These are phyloP conservation scores for Phytophthora podocarpi DNA, from an alignment of 352 stramenopile genomes.

Conservation along the genomic window DNA sequence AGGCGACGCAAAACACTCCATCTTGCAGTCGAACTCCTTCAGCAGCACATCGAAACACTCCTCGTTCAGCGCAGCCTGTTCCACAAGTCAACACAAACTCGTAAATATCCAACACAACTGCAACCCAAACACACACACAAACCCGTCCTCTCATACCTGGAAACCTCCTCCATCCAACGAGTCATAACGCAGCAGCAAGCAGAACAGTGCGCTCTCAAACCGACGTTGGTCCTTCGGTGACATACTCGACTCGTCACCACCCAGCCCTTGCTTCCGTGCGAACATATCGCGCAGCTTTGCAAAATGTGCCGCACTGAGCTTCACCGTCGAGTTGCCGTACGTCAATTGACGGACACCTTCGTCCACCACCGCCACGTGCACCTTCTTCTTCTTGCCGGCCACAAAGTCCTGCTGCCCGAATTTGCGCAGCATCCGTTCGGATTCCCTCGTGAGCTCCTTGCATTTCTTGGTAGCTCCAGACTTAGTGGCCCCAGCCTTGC, in stretches of 20 bases:
- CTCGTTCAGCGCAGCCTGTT: slow-evolving; percentile 84
- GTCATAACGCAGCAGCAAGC: slow-evolving; percentile 92
- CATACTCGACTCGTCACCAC: slow-evolving; percentile 19
- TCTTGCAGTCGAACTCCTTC: slow-evolving; percentile 89
- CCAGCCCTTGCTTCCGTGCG: slow-evolving; percentile 44
- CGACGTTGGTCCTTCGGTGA: slow-evolving; percentile 32
- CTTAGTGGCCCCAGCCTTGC: slow-evolving; percentile 71
- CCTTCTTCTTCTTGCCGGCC: slow-evolving; percentile 51
- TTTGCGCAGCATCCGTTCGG: slow-evolving; percentile 58
- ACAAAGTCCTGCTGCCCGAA: slow-evolving; percentile 53
- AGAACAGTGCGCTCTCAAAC: slow-evolving; percentile 88
- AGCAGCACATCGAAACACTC: slow-evolving; percentile 93
- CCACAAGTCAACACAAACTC: slow-evolving; percentile 1
- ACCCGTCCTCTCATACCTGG: slow-evolving; percentile 51
- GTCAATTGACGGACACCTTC: slow-evolving; percentile 56
- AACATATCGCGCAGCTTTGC: slow-evolving; percentile 89
- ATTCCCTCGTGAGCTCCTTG: slow-evolving; percentile 60
- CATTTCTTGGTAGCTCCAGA: slow-evolving; percentile 68
- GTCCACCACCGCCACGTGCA: slow-evolving; percentile 39
- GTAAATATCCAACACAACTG: background rate
- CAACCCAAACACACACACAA: background rate
- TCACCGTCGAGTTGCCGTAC: slow-evolving; percentile 75
- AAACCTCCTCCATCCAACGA: slow-evolving; percentile 93
- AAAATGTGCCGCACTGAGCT: slow-evolving; percentile 84
- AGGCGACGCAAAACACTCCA: slow-evolving; percentile 95